Evolutionary conservation across 163 green algal species (phyloP), one percentile per base, ranked within the genome.

Genomic region (Coccomyxa subellipsoidea): DNA sequence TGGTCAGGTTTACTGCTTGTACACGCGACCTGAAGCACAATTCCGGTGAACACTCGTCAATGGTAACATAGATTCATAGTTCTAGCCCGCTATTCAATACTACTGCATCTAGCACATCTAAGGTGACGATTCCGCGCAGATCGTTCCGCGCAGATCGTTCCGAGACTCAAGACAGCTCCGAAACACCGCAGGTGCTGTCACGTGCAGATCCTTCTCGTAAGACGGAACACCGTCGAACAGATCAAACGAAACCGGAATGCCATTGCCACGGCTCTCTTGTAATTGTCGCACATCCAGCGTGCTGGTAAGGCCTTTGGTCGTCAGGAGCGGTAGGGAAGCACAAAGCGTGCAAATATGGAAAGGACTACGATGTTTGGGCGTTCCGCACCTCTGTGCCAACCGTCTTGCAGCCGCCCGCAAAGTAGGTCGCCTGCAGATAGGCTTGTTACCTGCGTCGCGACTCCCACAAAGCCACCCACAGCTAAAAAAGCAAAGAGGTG

Each of bases 391-490:
- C 70, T 77, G 32, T 38, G 70, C 70, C 34, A 47, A 34, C 70
- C 32, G 70, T 40, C 70, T 34, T 77, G 70, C 70, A 77, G 70
- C 70, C 70, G 70, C 70, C 70, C 70, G 32, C 23, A 38, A 9
- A 39, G 32, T 15, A 1, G 32, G 27, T 47, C 32, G 70, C 66
- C n/a, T 32, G 70, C 70, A 34, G 70, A 38, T 40, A 77, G 32
- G 34, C 37, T 54, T 8, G 37, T 81, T 4, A 36, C 40, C 1
- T 86, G 83, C 40, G 95, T 98, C 0, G 95, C 95, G 0, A 97
- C 94, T 0, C 96, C 96, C 0, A 88, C 82, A 31, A 93, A 93
- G 78, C 90, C 92, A 2, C 95, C 95, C 1, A 86, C 94, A 8
- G 87, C 88, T 4, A 92, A 91, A 40, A 70, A 88, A 18, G 88